Evolutionary conservation across 805 yeast species (phyloP).

Genomic region (Metschnikowia proteae): DNA sequence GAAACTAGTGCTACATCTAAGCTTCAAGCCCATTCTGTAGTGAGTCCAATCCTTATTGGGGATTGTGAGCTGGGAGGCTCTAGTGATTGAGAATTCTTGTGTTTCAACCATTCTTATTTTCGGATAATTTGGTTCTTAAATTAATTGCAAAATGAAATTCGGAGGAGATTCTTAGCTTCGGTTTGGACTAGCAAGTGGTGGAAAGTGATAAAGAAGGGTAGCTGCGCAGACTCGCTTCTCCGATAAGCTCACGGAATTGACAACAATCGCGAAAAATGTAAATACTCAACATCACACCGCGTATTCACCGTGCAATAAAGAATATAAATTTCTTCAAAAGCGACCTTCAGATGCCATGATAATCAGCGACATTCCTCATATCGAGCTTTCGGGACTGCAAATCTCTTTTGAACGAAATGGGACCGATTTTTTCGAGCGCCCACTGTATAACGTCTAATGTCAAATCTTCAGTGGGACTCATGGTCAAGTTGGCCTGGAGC

Average conservation of each 20-base stretch:
- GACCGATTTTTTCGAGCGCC: constrained; percentile 7
- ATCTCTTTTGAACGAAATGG: constrained; percentile 8
- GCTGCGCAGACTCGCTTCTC: neutral
- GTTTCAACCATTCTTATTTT: constrained; percentile 11
- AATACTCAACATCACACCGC: neutral
- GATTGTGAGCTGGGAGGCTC: constrained; percentile 19
- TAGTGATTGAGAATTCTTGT: constrained; percentile 16
- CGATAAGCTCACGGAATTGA: neutral
- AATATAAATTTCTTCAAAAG: neutral
- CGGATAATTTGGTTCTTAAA: neutral
- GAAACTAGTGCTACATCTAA: constrained; percentile 12
- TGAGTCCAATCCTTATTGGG: constrained; percentile 22
- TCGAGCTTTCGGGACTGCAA: neutral
- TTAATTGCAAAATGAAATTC: neutral
- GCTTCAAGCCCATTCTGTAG: constrained; percentile 20
- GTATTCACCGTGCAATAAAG: too few relatives aligned
- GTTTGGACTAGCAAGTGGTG: neutral
- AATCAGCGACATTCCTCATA: neutral
- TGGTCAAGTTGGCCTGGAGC: constrained; percentile 2
- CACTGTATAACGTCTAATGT: constrained; percentile 1
- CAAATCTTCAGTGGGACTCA: neutral
- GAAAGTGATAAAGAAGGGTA: neutral
- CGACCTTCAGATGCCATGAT: constrained; percentile 2
- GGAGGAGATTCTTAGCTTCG: too few relatives aligned
- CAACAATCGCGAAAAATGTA: neutral